Percentiles rank a stretch among this genome's conserved stretches.
phyloP scores from a whole-genome alignment of 352 stramenopile genomes.

The Globisporangium cederbergense region DNA sequence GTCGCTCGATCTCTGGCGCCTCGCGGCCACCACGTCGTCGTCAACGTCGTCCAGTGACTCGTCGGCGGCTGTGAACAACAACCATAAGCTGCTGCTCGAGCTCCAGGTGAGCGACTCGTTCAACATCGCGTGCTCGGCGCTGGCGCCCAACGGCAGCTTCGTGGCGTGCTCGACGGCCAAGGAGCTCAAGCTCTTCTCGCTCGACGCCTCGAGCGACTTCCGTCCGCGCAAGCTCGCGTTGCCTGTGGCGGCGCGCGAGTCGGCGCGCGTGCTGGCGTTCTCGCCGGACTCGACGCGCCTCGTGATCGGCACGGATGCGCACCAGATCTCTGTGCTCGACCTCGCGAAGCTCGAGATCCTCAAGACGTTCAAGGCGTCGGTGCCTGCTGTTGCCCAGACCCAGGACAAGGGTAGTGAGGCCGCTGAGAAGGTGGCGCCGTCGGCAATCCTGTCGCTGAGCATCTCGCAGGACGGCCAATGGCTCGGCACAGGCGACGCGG shows the following conservation, averaged over 20 bases:
- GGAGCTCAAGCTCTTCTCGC: conserved; percentile 86
- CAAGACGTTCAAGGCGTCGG: conserved; percentile 64
- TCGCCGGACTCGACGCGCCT: conserved; percentile 77
- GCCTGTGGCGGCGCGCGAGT: conserved; percentile 33
- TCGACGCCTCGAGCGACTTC: conserved; percentile 48
- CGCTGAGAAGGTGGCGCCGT: conserved; percentile 18
- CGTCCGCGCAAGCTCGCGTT: conserved; percentile 55
- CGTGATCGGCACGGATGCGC: conserved; percentile 57
- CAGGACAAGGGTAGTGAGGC: neutral
- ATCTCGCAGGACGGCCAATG: conserved; percentile 80
- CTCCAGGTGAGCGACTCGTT: conserved; percentile 70
- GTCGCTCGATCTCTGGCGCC: conserved; percentile 68
- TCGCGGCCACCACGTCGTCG: conserved; percentile 26
- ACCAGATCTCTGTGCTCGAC: conserved; percentile 73
- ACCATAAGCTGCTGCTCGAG: conserved; percentile 71
- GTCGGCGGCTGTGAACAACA: conserved; percentile 8
- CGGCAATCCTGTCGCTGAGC: conserved; percentile 63
- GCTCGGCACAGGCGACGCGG: conserved; percentile 62
- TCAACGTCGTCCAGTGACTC: conserved; percentile 28
- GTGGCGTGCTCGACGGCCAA: conserved; percentile 83
- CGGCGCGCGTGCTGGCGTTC: conserved; percentile 66
- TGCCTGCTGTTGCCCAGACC: neutral
- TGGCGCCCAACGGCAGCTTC: conserved; percentile 84
- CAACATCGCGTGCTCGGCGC: conserved; percentile 82
- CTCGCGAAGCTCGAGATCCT: conserved; percentile 67